Evolutionary conservation across 805 yeast species (phyloP).

Genomic region (Brettanomyces nanus): DNA sequence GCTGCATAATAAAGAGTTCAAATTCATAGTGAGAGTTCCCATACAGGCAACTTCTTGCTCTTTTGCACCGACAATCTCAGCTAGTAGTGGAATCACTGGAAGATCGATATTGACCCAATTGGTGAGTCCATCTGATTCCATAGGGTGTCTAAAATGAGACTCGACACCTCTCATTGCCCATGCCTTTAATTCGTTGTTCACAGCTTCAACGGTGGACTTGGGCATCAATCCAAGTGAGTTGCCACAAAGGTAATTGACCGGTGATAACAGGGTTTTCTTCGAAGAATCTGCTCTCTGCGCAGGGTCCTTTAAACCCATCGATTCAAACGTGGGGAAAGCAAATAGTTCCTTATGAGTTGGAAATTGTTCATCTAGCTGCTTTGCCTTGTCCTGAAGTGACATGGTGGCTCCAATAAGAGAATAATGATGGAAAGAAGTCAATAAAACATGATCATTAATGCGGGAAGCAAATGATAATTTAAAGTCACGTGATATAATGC

Average conservation of each 20-base stretch:
- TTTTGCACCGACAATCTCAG: conserved; percentile 70
- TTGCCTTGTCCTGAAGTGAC: conserved; percentile 14
- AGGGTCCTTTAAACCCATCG: conserved; percentile 42
- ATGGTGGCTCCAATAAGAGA: no score
- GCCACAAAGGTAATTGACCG: conserved; percentile 69
- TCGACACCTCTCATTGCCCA: conserved; percentile 82
- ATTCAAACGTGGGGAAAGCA: conserved; percentile 55
- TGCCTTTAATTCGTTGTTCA: conserved; percentile 64
- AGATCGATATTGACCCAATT: conserved; percentile 82
- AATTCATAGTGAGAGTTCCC: conserved; percentile 78
- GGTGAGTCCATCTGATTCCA: conserved; percentile 36
- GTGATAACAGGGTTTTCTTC: conserved; percentile 10
- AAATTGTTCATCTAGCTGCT: conserved; percentile 31
- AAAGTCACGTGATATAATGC: no score
- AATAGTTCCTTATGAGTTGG: conserved; percentile 40
- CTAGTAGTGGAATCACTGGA: conserved; percentile 60
- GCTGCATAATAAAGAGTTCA: conserved; percentile 64
- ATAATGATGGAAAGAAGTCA: no score
- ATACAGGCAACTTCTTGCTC: conserved; percentile 76
- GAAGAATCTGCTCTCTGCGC: background rate
- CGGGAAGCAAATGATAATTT: no score
- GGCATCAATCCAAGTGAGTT: conserved; percentile 95
- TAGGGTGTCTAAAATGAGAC: conserved; percentile 71
- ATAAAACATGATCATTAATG: no score
- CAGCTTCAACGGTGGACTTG: conserved; percentile 42